phyloP scores from a whole-genome alignment of 768 basidiomycete genomes.

The Boletales sp. region DNA sequence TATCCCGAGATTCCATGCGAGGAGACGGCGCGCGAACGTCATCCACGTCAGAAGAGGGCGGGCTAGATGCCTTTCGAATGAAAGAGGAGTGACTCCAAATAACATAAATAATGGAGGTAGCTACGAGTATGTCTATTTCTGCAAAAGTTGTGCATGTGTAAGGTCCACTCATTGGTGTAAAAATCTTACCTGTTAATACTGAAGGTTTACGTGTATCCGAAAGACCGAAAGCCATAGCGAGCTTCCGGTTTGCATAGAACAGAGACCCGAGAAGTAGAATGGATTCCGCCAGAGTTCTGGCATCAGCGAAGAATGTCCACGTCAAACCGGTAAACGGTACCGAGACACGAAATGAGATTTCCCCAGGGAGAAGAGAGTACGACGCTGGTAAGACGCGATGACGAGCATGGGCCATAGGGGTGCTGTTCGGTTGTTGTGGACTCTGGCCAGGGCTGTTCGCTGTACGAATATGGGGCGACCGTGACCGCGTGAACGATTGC shows the following conservation, averaged over 20 bases:
- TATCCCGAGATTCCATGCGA: slow-evolving; percentile 47
- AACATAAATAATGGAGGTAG: slow-evolving; percentile 56
- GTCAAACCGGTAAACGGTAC: slow-evolving; percentile 38
- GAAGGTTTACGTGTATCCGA: slow-evolving; percentile 34
- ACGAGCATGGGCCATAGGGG: slow-evolving; percentile 43
- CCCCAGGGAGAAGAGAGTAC: slow-evolving; percentile 45
- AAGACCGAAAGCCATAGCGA: slow-evolving; percentile 11
- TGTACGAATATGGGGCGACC: slow-evolving; percentile 53
- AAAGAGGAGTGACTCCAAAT: slow-evolving; percentile 57
- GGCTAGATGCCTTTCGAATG: slow-evolving; percentile 20
- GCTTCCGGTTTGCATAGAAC: slow-evolving; percentile 48
- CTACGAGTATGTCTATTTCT: slow-evolving; percentile 59
- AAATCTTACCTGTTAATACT: slow-evolving; percentile 48
- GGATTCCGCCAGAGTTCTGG: slow-evolving; percentile 60
- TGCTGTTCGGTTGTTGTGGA: slow-evolving; percentile 34
- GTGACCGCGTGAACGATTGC: slow-evolving; percentile 65
- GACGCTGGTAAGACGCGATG: slow-evolving; percentile 27
- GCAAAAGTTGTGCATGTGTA: slow-evolving; percentile 7
- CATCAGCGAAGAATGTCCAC: slow-evolving; percentile 56
- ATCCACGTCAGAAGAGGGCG: slow-evolving; percentile 15
- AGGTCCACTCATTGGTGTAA: neutral
- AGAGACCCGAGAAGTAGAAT: slow-evolving; percentile 63
- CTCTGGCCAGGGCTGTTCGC: slow-evolving; percentile 33
- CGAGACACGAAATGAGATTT: slow-evolving; percentile 42
- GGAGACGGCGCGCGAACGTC: slow-evolving; percentile 35